Base-by-base conservation (phyloP, 495 filamentous ascomycete species). In the Lentithecium fluviatile region DNA sequence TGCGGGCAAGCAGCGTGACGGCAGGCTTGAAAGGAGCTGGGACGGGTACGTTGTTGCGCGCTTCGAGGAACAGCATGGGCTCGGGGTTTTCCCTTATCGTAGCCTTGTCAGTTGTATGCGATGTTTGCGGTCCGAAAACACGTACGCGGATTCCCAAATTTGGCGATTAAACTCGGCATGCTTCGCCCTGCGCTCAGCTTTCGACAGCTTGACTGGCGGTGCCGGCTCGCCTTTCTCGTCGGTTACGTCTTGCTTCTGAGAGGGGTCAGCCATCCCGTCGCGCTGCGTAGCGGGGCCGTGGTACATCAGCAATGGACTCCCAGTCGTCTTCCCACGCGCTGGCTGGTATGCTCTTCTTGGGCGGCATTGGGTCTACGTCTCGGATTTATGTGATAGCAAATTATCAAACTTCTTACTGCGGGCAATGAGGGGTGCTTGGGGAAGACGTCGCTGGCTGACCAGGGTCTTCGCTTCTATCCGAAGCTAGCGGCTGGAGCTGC, bases 311-410 rank as follows among this genome's bases (percentile, higher is more conserved):
- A 69, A 88, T 79, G 5, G 75, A 76, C 70, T 91, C 88, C 90
- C 90, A 96, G 67, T 96, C 89, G 64, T 93, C 90, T 56, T 90
- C 91, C 91, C 91, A 96, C 46, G 89, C 90, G 70, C 95, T 85
- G 29, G 89, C 86, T 56, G 85, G 73, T 42, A 76, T 73, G 40
- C 69, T 67, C 56, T 73, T 74, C 48, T 76, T 80, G 65, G 77
- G 79, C 57, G 79, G 82, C 53, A 58, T 12, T 19, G 34, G 10
- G 13, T 45, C 34, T 23, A n/a, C 38, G 19, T 17, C n/a, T 12
- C 3, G 36, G 2, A 45, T 10, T 11, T 25, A 34, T 24, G 11
- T 38, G 15, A 10, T 24, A 43, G 24, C n/a, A 20, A 20, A 19
- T 11, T 19, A 37, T 46, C n/a, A 20, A 21, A 2, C 21, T 23